Conservation (phyloP, 208 protist species). For the Vickermania ingenoplastis region DNA sequence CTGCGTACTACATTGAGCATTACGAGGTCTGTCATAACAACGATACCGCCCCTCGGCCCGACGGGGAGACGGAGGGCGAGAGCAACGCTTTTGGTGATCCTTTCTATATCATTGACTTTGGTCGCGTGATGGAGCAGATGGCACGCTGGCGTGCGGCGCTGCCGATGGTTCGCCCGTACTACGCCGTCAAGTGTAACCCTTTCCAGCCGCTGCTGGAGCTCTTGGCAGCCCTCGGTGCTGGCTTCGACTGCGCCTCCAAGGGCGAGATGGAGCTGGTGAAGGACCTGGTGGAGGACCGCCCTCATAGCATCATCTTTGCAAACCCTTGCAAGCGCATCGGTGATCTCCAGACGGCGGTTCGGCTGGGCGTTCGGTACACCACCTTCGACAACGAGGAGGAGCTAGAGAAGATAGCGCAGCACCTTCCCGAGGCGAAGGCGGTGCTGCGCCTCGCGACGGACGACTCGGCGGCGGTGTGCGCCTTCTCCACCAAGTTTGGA, state of each 20-base stretch:
- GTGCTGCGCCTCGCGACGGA: slow-evolving; percentile 71
- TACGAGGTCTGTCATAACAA: neutral
- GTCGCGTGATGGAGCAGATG: slow-evolving; percentile 57
- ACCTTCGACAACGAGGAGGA: slow-evolving; percentile 80
- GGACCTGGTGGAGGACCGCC: slow-evolving; percentile 18
- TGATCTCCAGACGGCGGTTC: slow-evolving; percentile 45
- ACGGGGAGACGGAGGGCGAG: neutral
- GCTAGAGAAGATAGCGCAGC: slow-evolving; percentile 56
- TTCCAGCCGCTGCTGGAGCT: slow-evolving; percentile 34
- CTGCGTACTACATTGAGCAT: slow-evolving; percentile 25
- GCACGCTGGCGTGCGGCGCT: slow-evolving; percentile 44
- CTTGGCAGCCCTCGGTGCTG: slow-evolving; percentile 47
- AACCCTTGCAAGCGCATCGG: slow-evolving; percentile 80
- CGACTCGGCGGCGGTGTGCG: slow-evolving; percentile 49
- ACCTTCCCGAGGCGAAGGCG: slow-evolving; percentile 30
- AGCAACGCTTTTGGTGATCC: slow-evolving; percentile 36
- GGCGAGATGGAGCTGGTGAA: slow-evolving; percentile 48
- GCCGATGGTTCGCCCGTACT: slow-evolving; percentile 67
- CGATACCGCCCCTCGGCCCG: neutral
- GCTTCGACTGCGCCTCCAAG: slow-evolving; percentile 79
- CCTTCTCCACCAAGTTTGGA: slow-evolving; percentile 85
- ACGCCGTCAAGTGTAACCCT: slow-evolving; percentile 84
- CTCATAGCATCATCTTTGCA: slow-evolving; percentile 71
- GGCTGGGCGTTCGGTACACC: slow-evolving; percentile 42
- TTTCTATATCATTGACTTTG: slow-evolving; percentile 77